These are phyloP conservation scores for Sclerotinia spermophila DNA, from an alignment of 2,329 filamentous ascomycete species.

Conservation along the genomic window DNA sequence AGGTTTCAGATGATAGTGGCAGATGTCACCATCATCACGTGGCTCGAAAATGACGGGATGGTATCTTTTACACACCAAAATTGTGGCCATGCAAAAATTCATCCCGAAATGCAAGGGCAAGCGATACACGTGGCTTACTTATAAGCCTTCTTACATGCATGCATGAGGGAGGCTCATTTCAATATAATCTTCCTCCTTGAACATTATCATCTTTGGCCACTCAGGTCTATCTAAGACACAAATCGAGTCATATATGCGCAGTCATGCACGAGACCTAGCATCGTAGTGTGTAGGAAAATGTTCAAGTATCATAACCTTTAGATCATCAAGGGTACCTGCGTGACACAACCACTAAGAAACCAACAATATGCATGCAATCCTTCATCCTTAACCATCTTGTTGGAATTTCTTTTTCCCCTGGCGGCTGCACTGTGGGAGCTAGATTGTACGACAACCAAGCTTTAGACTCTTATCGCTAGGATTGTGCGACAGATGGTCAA, in stretches of 20 bases:
- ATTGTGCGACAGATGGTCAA: not conserved
- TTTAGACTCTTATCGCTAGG: constrained; percentile 3
- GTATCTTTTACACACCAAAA: not conserved
- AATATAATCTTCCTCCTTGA: not conserved
- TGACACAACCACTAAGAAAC: not conserved
- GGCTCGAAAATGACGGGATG: not conserved
- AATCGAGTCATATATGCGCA: constrained; percentile 10
- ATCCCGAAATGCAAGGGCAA: constrained; percentile 17
- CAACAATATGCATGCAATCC: constrained; percentile 1
- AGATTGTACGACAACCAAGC: not conserved
- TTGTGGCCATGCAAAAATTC: constrained; percentile 15
- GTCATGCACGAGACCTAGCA: constrained; percentile 5
- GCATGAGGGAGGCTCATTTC: constrained; percentile 8
- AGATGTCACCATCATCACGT: constrained; percentile 19
- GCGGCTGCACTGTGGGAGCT: not conserved
- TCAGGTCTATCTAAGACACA: constrained; percentile 5
- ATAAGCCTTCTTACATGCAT: constrained; percentile 8
- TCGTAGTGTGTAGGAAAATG: not conserved
- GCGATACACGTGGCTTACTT: constrained; percentile 11
- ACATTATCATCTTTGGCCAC: constrained; percentile 1
- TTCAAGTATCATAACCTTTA: not conserved
- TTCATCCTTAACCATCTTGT: constrained; percentile 11
- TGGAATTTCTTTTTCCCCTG: constrained; percentile 1
- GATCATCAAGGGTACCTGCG: constrained; percentile 7
- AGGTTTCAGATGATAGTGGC: constrained; percentile 18